These are phyloP conservation scores for Rutstroemia sp. DNA, from an alignment of 2,329 filamentous ascomycete genomes.

Conservation along the genomic window DNA sequence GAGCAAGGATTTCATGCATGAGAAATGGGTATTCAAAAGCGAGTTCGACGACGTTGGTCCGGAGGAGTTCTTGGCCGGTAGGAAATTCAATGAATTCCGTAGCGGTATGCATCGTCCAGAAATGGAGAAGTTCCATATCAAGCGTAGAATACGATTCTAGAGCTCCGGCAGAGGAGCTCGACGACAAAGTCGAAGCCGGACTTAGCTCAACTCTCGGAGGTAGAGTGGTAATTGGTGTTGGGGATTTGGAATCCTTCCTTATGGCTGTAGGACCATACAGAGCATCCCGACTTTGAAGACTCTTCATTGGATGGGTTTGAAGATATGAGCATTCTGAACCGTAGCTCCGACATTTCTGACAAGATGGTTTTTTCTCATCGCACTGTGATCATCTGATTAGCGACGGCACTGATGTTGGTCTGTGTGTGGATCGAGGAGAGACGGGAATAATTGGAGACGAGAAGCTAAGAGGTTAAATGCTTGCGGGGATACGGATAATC, in stretches of 20 bases:
- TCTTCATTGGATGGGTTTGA: constrained; percentile 23
- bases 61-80: constrained; percentile 14
- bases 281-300: constrained; percentile 1
- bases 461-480: too few species aligned
- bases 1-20: constrained; percentile 31
- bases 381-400: constrained; percentile 15
- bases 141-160: constrained; percentile 23
- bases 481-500: too few species aligned
- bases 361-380: constrained; percentile 25
- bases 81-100: constrained; percentile 17
- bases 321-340: constrained; percentile 24
- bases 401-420: neutral
- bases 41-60: constrained; percentile 20
- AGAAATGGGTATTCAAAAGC: constrained; percentile 29
- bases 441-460: neutral
- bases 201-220: constrained; percentile 3
- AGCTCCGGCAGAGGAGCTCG: neutral
- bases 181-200: neutral
- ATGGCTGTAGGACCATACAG: neutral
- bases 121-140: constrained; percentile 38
- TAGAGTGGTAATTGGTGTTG: constrained; percentile 8
- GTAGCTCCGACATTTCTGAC: constrained; percentile 22
- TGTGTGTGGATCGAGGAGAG: neutral
- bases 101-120: constrained; percentile 34
- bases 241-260: neutral